Conservation (phyloP, 208 protist genomes). For the Spongospora subterranea region DNA sequence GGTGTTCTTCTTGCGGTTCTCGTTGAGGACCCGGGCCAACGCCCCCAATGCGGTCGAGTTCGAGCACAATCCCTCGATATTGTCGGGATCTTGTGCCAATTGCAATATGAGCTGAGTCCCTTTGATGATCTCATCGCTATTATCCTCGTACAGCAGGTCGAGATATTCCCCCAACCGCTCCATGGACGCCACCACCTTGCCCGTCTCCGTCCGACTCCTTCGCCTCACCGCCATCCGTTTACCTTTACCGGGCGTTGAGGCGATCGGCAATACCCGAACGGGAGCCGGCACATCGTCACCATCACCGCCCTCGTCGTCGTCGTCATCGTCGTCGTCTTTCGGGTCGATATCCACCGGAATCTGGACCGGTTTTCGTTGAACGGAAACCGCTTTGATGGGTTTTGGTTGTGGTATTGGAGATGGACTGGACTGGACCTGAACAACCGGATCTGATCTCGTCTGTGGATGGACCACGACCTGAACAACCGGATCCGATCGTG, state of each 20-base stretch:
- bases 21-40: background rate
- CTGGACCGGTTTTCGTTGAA: background rate
- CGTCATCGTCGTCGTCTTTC: no score
- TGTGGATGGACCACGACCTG: background rate
- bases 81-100: background rate
- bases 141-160: background rate
- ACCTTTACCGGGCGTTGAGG: background rate
- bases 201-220: background rate
- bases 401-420: background rate
- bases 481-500: background rate
- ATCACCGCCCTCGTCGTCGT: no score
- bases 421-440: background rate
- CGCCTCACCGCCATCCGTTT: no score
- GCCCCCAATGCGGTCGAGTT: background rate
- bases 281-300: background rate
- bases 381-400: background rate
- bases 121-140: background rate
- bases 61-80: background rate
- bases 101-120: background rate
- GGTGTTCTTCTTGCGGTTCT: slow-evolving; percentile 28
- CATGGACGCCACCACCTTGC: background rate
- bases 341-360: background rate
- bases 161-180: background rate
- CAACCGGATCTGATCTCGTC: background rate
- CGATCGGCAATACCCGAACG: background rate